Base-by-base conservation (phyloP, 225 moss, liverwort and hornwort genomes). In the Marchantia polymorpha region DNA sequence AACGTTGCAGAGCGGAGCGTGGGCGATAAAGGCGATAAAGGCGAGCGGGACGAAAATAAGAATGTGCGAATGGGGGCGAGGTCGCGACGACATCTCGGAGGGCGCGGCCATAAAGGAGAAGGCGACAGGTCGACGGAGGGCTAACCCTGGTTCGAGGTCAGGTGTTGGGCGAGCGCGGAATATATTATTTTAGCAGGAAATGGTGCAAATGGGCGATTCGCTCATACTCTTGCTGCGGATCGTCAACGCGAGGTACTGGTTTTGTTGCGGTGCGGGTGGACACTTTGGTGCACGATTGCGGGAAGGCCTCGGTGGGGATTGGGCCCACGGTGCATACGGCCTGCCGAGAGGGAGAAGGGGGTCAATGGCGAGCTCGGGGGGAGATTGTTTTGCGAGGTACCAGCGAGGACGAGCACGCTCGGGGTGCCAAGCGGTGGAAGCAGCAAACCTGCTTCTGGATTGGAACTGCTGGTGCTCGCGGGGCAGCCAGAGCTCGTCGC, bases 261-360 rank as follows among this genome's bases (percentile, higher is more conserved):
- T 80, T 53, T 65, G 80, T 71, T 78, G 73, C 83, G 83, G 78
- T 46, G 56, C 27, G 11, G 83, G 54, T n/a, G 83, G 80, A 76
- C 83, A 80, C 64, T 84, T 29, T 26, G 7, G 23, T 52, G 80
- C 83, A 84, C 83, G 83, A 84, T 69, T 77, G 77, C 77, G 76
- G 76, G 63, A 76, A 63, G 63, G 63, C 22, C 77, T 64, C 77
- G 49, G 49, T 77, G 64, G 22, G 71, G 69, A 79, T 55, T 48
- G 71, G 76, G 80, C 77, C 75, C 72, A 73, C 80, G 76, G 64
- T 9, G 22, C 39, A 69, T 61, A 58, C 80, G 64, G 83, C 80
- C 64, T 72, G 64, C 76, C 48, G 66, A 71, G 77, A 64, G 77
- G 64, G 64, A 54, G 77, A 64, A 65, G 64, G 63, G 77, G 64